These are phyloP conservation scores for Chlorencoelia australis DNA, from an alignment of 2,329 filamentous ascomycete species.

Conservation along the genomic window DNA sequence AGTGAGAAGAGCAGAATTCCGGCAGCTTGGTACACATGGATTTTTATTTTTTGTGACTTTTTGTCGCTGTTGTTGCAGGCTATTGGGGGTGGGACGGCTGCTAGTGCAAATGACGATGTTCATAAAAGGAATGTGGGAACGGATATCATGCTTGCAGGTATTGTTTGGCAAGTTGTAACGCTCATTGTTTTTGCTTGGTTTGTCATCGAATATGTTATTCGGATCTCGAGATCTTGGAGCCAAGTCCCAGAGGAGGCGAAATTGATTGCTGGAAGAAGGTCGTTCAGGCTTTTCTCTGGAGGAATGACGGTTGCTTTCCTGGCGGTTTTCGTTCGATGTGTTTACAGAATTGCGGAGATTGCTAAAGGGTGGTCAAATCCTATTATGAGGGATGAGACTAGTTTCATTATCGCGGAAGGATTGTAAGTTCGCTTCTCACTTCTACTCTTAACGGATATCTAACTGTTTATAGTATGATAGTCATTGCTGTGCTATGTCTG, in stretches of 20 bases:
- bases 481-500: conserved; percentile 35
- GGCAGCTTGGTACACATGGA: conserved; percentile 36
- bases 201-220: conserved; percentile 39
- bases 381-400: conserved; percentile 52
- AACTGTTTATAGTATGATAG: conserved; percentile 30
- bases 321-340: conserved; percentile 15
- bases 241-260: conserved; percentile 9
- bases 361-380: conserved; percentile 52
- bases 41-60: conserved; percentile 51
- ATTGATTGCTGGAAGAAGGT: conserved; percentile 3
- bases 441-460: not conserved
- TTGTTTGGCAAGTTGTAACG: conserved; percentile 30
- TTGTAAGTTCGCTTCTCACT: conserved; percentile 29
- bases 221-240: conserved; percentile 18
- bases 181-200: conserved; percentile 32
- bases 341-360: conserved; percentile 44
- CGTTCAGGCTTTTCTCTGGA: conserved; percentile 14
- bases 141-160: conserved; percentile 31
- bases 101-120: conserved; percentile 8
- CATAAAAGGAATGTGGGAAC: conserved; percentile 15
- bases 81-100: conserved; percentile 44
- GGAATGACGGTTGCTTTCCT: conserved; percentile 11
- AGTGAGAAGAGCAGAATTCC: conserved; percentile 20
- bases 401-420: conserved; percentile 49
- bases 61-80: conserved; percentile 48